Evolutionary conservation across 2,329 filamentous ascomycete genomes (phyloP), one percentile per base, ranked within the genome.

Genomic region (Aspergillus spinulosporus): DNA sequence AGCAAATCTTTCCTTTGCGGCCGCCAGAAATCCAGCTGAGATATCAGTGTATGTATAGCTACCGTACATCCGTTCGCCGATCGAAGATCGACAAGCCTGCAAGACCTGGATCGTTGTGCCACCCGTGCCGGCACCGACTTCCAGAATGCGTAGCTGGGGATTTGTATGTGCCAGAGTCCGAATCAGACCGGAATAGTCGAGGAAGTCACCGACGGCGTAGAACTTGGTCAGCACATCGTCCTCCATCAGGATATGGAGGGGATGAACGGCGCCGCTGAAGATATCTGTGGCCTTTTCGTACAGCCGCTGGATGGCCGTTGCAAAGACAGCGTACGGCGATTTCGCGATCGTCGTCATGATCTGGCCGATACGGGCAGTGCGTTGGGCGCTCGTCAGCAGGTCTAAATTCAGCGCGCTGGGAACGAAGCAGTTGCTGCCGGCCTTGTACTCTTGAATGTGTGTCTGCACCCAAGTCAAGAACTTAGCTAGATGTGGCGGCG

Each of bases 51-150:
- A 70, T 0, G n/a, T 40, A 3, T 32, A 31, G 4, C 3, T 3
- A 11, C 9, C 21, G n/a, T 47, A 47, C 26, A 34, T n/a, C 9
- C 45, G 15, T 31, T 47, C 31, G 21, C 12, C 28, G 4, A 11
- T 14, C 12, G 15, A 12, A n/a, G 36, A 50, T 26, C 15, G 11
- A 14, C 42, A n/a, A 26, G 29, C 11, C 11, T 42, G 2, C 3
- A 29, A 36, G n/a, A 47, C 12, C 29, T 36, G 29, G 9, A 12
- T n/a, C 21, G 36, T 40, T 5, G 29, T 11, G 15, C 63, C 65
- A 1, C 68, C 69, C 0, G 66, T 68, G 21, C 69, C 70, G 12
- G 64, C 66, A 11, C 68, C 70, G 4, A 72, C 64, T 46, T 68
- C 67, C 1, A 68, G 59, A 3, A 68, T 42, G 0, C 62, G 56